Percentiles rank a stretch among this genome's conserved stretches.
These are phyloP conservation scores for Arthrobotrys conoides DNA, from an alignment of 2,329 filamentous ascomycete species.

Conservation along the genomic window DNA sequence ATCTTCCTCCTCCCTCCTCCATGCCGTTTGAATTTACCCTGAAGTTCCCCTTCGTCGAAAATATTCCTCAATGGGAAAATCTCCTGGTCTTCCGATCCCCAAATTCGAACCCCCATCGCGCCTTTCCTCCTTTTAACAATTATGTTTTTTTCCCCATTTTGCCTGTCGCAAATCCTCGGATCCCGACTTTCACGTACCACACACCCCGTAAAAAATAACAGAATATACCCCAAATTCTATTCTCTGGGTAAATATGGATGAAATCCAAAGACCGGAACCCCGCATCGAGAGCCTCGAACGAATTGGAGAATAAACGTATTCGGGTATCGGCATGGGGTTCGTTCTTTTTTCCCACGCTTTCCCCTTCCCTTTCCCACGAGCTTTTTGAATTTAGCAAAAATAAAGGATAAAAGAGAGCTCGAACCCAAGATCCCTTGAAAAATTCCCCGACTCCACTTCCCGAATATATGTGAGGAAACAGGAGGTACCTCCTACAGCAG, in stretches of 20 bases:
- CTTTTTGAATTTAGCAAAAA: slow-evolving; percentile 60
- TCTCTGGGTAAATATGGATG: slow-evolving; percentile 55
- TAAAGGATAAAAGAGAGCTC: slow-evolving; percentile 36
- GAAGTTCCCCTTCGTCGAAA: slow-evolving; percentile 26
- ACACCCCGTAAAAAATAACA: not conserved
- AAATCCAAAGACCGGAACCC: slow-evolving; percentile 39
- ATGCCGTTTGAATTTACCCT: slow-evolving; percentile 42
- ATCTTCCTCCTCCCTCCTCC: slow-evolving; percentile 9
- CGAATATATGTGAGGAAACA: slow-evolving; percentile 36
- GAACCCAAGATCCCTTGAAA: slow-evolving; percentile 55
- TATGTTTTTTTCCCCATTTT: slow-evolving; percentile 38
- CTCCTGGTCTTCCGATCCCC: slow-evolving; percentile 17
- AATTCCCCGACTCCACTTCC: slow-evolving; percentile 61
- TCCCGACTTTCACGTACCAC: slow-evolving; percentile 27
- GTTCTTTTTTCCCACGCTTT: slow-evolving; percentile 8
- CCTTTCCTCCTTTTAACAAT: too few species aligned
- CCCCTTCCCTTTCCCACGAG: slow-evolving; percentile 31
- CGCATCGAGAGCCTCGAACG: slow-evolving; percentile 43
- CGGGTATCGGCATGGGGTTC: slow-evolving; percentile 52
- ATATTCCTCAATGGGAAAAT: slow-evolving; percentile 29
- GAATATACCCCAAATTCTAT: too few species aligned
- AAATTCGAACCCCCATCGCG: not conserved
- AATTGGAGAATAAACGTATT: slow-evolving; percentile 35
- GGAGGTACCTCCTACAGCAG: slow-evolving; percentile 18
- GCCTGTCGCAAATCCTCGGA: slow-evolving; percentile 41